phyloP scores from a whole-genome alignment of 148 eudicot genomes.

The Tetragonia tetragonoides region DNA sequence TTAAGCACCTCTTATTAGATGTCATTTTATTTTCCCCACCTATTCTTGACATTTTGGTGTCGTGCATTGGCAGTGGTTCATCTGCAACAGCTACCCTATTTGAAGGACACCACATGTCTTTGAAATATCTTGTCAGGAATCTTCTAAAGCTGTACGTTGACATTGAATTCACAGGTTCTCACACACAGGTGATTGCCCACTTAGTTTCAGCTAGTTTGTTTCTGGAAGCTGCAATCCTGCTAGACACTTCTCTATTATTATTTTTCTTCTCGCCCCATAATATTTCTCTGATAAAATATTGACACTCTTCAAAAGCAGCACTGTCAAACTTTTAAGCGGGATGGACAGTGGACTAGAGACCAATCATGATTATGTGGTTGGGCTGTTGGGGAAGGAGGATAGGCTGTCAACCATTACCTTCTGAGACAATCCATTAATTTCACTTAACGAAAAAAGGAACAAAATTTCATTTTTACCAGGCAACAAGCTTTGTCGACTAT shows the following conservation, averaged over 20 bases:
- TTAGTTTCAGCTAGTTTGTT: background rate
- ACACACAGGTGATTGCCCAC: conserved; percentile 72
- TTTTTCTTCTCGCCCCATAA: background rate
- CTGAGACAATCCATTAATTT: background rate
- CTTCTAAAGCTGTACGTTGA: conserved; percentile 95
- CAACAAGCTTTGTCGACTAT: too few species aligned
- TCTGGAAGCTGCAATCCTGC: background rate
- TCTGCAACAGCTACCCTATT: conserved; percentile 71
- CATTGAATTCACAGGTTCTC: conserved; percentile 98
- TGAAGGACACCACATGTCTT: conserved; percentile 89
- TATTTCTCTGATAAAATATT: background rate
- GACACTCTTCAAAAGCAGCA: background rate
- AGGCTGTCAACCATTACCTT: background rate
- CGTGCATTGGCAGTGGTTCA: conserved; percentile 61
- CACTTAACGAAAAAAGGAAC: too few species aligned
- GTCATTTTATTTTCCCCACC: background rate
- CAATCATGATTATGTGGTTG: background rate
- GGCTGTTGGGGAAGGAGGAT: background rate
- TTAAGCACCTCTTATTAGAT: background rate
- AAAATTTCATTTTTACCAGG: too few species aligned
- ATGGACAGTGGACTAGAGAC: background rate
- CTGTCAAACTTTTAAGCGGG: background rate
- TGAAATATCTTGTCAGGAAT: conserved; percentile 83
- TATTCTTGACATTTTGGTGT: conserved; percentile 9
- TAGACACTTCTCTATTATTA: background rate